Evolutionary conservation across 306 rosid genomes (phyloP).

Genomic region (Dryas octopetala): DNA sequence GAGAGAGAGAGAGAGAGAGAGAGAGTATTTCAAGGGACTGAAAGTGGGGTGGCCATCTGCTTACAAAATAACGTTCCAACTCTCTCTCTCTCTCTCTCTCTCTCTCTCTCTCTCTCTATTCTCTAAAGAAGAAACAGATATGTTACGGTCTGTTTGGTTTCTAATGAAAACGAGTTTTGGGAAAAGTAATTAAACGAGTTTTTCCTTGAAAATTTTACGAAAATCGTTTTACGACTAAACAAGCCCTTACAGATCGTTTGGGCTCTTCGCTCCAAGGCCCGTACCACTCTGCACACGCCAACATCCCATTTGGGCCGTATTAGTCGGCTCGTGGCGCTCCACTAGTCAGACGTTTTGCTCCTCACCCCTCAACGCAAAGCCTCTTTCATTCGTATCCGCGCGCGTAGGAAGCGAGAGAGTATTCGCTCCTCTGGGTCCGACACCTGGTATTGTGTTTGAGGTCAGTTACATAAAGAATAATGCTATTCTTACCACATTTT

Average conservation of each 20-base stretch:
- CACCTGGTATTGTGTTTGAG: background rate
- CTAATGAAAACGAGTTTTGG: background rate
- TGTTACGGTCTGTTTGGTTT: constrained; percentile 8
- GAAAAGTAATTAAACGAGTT: background rate
- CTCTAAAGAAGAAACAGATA: background rate
- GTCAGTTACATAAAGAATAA: background rate
- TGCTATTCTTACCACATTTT: too few species aligned
- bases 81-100: background rate
- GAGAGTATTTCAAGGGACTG: constrained; percentile 1
- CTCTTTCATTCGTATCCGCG: background rate
- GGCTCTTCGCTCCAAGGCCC: constrained; percentile 7
- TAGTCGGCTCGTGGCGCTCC: constrained; percentile 12
- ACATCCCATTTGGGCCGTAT: constrained; percentile 12
- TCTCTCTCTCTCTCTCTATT: background rate
- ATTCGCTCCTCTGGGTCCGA: background rate
- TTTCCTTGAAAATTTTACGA: too few species aligned
- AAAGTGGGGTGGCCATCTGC: constrained; percentile 1
- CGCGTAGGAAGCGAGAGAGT: fast-evolving
- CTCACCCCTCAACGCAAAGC: background rate
- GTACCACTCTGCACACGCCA: constrained; percentile 30
- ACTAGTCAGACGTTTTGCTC: constrained; percentile 17
- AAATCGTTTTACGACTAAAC: constrained; percentile 1
- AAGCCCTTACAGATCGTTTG: background rate
- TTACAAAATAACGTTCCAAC: background rate
- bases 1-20: background rate